Percentiles rank a stretch among this genome's conserved stretches.
Evolutionary conservation across 2,329 filamentous ascomycete species (phyloP).

Genomic region (Westerdykella sp.): DNA sequence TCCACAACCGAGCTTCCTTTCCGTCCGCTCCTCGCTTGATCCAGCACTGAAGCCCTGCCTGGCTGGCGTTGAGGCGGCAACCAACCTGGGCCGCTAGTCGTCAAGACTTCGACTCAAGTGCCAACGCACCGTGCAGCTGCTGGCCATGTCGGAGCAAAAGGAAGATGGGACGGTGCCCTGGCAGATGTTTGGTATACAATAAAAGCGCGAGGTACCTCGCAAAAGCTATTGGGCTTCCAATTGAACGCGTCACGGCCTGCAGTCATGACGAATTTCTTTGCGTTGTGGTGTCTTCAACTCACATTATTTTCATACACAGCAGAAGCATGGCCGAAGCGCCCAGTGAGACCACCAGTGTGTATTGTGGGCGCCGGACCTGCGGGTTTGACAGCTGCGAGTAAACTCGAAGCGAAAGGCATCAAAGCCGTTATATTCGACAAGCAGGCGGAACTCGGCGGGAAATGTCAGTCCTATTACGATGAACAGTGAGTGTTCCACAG

Average conservation of each 20-base stretch:
- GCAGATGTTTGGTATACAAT: constrained; percentile 12
- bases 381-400: constrained; percentile 30
- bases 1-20: constrained; percentile 10
- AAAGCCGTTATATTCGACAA: constrained; percentile 34
- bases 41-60: not conserved
- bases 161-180: constrained; percentile 9
- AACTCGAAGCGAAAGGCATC: constrained; percentile 31
- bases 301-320: constrained; percentile 17
- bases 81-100: constrained; percentile 13
- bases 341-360: constrained; percentile 27
- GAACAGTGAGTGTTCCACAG: constrained; percentile 28
- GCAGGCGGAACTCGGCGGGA: constrained; percentile 31
- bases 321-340: constrained; percentile 23
- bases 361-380: constrained; percentile 36
- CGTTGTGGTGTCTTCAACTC: constrained; percentile 21
- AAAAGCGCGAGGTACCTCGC: constrained; percentile 23
- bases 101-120: constrained; percentile 20
- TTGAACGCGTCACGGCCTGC: constrained; percentile 6
- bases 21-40: constrained; percentile 17
- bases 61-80: constrained; percentile 23
- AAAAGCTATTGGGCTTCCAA: constrained; percentile 11
- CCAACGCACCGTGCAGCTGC: constrained; percentile 34
- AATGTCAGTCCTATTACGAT: constrained; percentile 36
- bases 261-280: constrained; percentile 12
- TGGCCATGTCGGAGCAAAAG: constrained; percentile 16